Evolutionary conservation across 257 asterid genomes (phyloP).

Genomic region (Paraleonurus japonicus): DNA sequence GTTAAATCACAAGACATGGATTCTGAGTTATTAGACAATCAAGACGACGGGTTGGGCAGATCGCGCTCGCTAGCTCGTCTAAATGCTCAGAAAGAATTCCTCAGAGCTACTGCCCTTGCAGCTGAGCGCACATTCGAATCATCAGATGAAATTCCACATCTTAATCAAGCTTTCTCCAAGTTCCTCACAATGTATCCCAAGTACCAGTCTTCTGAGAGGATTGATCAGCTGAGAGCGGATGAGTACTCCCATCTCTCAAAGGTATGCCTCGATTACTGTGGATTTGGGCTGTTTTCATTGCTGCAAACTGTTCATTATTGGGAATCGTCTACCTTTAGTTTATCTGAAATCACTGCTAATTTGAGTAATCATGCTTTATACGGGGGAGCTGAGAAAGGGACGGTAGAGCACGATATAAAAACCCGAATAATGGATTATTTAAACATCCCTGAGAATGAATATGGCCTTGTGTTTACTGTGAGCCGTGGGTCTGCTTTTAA

Average conservation of each 20-base stretch:
- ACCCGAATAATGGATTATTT: slow-evolving; percentile 88
- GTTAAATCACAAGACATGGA: slow-evolving; percentile 83
- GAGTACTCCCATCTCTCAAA: slow-evolving; percentile 87
- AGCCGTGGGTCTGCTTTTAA: slow-evolving; percentile 98
- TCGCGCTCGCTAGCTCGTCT: slow-evolving; percentile 87
- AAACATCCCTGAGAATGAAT: slow-evolving; percentile 93
- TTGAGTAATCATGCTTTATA: slow-evolving; percentile 95
- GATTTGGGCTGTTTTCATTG: slow-evolving; percentile 95
- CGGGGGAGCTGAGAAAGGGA: slow-evolving; percentile 88
- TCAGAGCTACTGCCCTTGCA: slow-evolving; percentile 87
- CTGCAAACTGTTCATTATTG: slow-evolving; percentile 91
- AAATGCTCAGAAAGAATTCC: slow-evolving; percentile 93
- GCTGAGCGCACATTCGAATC: slow-evolving; percentile 78
- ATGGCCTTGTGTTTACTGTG: slow-evolving; percentile 96
- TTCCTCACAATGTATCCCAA: slow-evolving; percentile 92
- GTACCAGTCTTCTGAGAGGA: slow-evolving; percentile 77
- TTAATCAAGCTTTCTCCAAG: slow-evolving; percentile 71
- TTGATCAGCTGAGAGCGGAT: slow-evolving; percentile 83
- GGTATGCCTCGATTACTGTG: slow-evolving; percentile 98
- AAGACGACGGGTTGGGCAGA: slow-evolving; percentile 77
- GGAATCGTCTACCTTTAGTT: slow-evolving; percentile 92
- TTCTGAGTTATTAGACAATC: slow-evolving; percentile 56
- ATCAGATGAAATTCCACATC: slow-evolving; percentile 62
- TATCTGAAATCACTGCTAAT: slow-evolving; percentile 96
- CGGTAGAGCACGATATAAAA: slow-evolving; percentile 85